Base-by-base conservation (phyloP, 371 early-diverging fungal genomes). In the Mucor plumbeus region DNA sequence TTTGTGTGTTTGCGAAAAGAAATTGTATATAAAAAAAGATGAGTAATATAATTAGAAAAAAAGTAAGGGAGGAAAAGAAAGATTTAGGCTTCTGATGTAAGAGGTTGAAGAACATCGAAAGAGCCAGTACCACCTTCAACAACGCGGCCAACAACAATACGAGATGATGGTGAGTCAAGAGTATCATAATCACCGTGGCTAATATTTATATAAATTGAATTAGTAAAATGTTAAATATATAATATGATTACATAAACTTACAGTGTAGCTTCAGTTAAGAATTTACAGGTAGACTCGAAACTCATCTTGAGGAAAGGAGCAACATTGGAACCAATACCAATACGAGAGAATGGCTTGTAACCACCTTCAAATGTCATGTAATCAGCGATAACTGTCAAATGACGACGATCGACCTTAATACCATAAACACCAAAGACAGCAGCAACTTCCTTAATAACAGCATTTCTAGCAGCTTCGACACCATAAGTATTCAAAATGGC, bases 311-410 rank as follows among this genome's bases (percentile, higher is more conserved):
- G 85, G 81, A 99, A 96, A 9, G 99, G 99, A 35, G 95, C 89
- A 9, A 95, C 90, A 69, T 93, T 96, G 17, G 95, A 92, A 43
- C 86, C 88, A 78, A 99, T 94, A 73, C 97, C 96, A 68, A 91
- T 92, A 54, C 98, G 92, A 85, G 95, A 97, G 87, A 98, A 97
- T 17, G 99, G 94, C 73, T 96, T 97, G 86, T 94, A 98, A 5
- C 94, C 97, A 64, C 99, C 99, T 81, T 97, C 97, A 74, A 94
- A 96, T 0, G 99, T 99, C 99, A 99, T 99, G 81, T 98, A 99
- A 76, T 99, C 99, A 43, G 99, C 98, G 78, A 99, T 96, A 58
- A 99, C 74, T 6, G 94, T 88, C 77, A 99, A 87, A 80, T 99
- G 99, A 38, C 99, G 93, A 41, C 85, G 83, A 82, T 99, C 96